Conservation (phyloP, 2,329 filamentous ascomycete species). For the Lizonia empirigonia region DNA sequence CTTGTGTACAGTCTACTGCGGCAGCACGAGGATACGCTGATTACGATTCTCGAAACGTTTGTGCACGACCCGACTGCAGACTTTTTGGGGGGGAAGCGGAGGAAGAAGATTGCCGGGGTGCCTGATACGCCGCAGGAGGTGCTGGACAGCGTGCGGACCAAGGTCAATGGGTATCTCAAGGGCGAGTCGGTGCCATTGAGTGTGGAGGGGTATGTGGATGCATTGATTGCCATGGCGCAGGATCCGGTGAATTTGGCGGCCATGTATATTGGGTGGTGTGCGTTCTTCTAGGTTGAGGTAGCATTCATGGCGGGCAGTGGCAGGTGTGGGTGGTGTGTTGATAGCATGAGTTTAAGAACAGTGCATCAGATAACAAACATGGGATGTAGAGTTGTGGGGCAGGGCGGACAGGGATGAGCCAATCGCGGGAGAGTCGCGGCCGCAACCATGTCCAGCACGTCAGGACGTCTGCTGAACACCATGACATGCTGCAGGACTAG, state of each 20-base stretch:
- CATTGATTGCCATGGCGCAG: constrained; percentile 85
- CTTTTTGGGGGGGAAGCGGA: constrained; percentile 73
- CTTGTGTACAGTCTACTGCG: constrained; percentile 82
- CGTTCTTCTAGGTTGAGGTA: constrained; percentile 60
- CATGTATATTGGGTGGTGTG: constrained; percentile 98
- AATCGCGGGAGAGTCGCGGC: constrained; percentile 13
- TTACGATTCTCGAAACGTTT: constrained; percentile 97
- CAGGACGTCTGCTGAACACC: too few relatives aligned
- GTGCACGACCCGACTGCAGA: constrained; percentile 96
- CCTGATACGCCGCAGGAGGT: constrained; percentile 78
- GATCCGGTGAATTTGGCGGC: constrained; percentile 78
- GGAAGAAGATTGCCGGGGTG: constrained; percentile 59
- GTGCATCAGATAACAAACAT: too few relatives aligned
- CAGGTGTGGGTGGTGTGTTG: too few relatives aligned
- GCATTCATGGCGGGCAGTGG: too few relatives aligned
- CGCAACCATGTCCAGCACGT: constrained; percentile 14
- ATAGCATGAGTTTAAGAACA: too few relatives aligned
- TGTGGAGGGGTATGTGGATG: constrained; percentile 96
- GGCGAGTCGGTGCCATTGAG: constrained; percentile 91
- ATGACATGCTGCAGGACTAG: too few relatives aligned
- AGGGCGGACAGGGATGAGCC: too few relatives aligned
- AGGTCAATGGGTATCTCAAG: constrained; percentile 81
- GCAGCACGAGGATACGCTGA: constrained; percentile 92
- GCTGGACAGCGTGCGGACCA: constrained; percentile 84
- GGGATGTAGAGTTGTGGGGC: too few relatives aligned